Percentiles rank a stretch among this genome's conserved stretches.
Evolutionary conservation across 2,329 filamentous ascomycete genomes (phyloP).

Genomic region (Neonectria punicea): DNA sequence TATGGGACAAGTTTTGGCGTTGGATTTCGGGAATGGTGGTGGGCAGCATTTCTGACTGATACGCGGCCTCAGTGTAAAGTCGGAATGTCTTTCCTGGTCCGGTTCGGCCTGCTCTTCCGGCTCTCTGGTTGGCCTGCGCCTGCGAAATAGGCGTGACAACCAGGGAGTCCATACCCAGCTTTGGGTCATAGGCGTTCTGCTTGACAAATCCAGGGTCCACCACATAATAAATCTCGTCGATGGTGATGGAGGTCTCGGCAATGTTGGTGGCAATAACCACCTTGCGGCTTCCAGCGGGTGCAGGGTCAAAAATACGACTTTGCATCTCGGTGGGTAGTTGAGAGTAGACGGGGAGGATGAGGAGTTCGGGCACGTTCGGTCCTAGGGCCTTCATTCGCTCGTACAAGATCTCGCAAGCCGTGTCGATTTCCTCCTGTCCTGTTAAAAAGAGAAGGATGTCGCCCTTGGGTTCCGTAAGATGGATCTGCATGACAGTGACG

Average conservation of each 20-base stretch:
- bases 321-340: constrained; percentile 94
- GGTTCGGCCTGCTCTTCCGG: constrained; percentile 91
- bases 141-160: constrained; percentile 97
- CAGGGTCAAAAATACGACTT: constrained; percentile 92
- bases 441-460: constrained; percentile 98
- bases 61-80: constrained; percentile 93
- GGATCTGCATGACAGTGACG: constrained; percentile 98
- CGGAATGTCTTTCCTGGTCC: constrained; percentile 97
- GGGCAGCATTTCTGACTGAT: constrained; percentile 95
- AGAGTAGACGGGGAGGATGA: constrained; percentile 96
- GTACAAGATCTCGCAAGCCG: constrained; percentile 88
- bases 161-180: constrained; percentile 96
- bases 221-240: constrained; percentile 97
- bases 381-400: constrained; percentile 97
- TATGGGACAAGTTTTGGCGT: constrained; percentile 89
- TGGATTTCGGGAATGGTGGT: constrained; percentile 98
- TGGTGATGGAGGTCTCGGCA: constrained; percentile 96
- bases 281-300: constrained; percentile 85
- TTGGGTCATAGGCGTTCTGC: constrained; percentile 96
- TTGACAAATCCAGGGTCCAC: constrained; percentile 98
- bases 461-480: constrained; percentile 88
- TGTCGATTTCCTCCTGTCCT: constrained; percentile 98
- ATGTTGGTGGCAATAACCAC: constrained; percentile 99
- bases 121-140: constrained; percentile 93
- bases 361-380: constrained; percentile 87